Conservation (phyloP, 1,284 basidiomycete genomes). For the Ganoderma boninense region DNA sequence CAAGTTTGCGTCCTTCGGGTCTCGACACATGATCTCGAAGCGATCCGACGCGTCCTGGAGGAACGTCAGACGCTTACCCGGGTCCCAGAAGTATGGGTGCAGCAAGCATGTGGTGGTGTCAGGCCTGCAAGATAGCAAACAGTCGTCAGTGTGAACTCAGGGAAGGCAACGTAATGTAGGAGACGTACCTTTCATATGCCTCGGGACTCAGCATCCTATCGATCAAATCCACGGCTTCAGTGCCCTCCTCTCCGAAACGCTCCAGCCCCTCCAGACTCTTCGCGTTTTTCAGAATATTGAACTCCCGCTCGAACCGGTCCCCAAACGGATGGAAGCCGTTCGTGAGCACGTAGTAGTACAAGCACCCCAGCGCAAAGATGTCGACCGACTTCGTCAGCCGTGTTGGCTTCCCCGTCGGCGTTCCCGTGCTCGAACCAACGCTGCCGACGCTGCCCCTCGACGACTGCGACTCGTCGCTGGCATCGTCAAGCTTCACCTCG, state of each 20-base stretch:
- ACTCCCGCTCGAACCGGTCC: conserved; percentile 89
- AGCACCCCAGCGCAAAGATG: conserved; percentile 92
- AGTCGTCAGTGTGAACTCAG: background rate
- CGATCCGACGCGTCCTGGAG: conserved; percentile 97
- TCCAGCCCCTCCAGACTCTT: conserved; percentile 77
- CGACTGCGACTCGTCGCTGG: conserved; percentile 71
- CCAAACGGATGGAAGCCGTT: conserved; percentile 92
- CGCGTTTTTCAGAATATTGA: conserved; percentile 87
- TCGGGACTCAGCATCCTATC: conserved; percentile 79
- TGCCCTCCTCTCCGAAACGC: conserved; percentile 89
- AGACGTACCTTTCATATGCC: conserved; percentile 71
- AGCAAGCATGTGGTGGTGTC: conserved; percentile 87
- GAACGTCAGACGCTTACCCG: conserved; percentile 88
- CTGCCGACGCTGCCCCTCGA: conserved; percentile 63
- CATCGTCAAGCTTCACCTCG: conserved; percentile 89
- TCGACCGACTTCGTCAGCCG: conserved; percentile 93
- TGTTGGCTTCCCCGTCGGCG: conserved; percentile 57
- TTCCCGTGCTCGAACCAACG: conserved; percentile 43
- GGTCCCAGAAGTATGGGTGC: conserved; percentile 98
- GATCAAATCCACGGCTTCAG: conserved; percentile 86
- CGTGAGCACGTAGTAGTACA: conserved; percentile 92
- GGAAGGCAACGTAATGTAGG: background rate
- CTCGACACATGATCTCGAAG: conserved; percentile 97
- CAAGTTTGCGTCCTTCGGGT: conserved; percentile 84
- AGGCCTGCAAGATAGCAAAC: conserved; percentile 62